Conservation (phyloP, 805 yeast species). For the Ogataea henricii region DNA sequence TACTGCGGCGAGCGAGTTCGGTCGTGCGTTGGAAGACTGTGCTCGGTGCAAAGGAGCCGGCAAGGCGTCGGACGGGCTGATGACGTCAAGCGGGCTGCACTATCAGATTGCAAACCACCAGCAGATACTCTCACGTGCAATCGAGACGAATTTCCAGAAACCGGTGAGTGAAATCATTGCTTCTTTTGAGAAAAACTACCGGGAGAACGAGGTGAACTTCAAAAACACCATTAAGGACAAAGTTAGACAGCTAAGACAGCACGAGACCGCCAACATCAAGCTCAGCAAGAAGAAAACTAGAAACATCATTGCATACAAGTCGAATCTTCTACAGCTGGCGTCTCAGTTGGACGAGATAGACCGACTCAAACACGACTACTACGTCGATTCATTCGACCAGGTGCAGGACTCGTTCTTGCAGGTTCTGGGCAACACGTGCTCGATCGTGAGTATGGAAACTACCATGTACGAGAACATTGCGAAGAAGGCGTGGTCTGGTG, state of each 20-base stretch:
- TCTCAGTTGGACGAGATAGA: conserved; percentile 79
- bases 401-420: conserved; percentile 62
- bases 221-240: conserved; percentile 53
- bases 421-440: conserved; percentile 57
- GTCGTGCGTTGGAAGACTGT: conserved; percentile 64
- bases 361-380: conserved; percentile 70
- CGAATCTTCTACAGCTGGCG: conserved; percentile 66
- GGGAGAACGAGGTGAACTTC: conserved; percentile 53
- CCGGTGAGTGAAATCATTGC: conserved; percentile 51
- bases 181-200: conserved; percentile 45
- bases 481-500: conserved; percentile 83
- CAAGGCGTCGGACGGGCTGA: conserved; percentile 59
- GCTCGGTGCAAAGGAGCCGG: conserved; percentile 66
- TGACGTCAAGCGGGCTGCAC: conserved; percentile 76
- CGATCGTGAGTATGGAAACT: conserved; percentile 74
- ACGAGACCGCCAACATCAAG: conserved; percentile 62
- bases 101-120: conserved; percentile 77
- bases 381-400: conserved; percentile 60
- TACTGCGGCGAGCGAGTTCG: conserved; percentile 68
- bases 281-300: conserved; percentile 62
- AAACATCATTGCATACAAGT: conserved; percentile 67
- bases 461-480: conserved; percentile 82
- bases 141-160: conserved; percentile 54
- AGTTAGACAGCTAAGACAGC: conserved; percentile 52
- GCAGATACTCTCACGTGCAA: conserved; percentile 60